These are phyloP conservation scores for Glonium stellatum DNA, from an alignment of 495 filamentous ascomycete species.

Conservation along the genomic window DNA sequence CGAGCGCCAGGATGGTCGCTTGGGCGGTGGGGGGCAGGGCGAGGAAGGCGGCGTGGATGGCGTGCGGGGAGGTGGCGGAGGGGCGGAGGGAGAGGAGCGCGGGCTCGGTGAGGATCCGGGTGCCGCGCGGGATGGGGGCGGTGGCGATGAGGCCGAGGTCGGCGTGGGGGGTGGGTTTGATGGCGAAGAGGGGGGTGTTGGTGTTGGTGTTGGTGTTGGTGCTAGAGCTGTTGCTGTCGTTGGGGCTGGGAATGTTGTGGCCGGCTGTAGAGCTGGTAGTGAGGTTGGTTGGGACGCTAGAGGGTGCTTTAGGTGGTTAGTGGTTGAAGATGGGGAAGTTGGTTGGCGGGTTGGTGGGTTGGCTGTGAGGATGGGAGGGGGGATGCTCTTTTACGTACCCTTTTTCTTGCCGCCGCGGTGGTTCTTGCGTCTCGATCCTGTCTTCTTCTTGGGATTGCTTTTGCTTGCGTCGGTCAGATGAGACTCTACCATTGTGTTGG, in stretches of 20 bases:
- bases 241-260: background rate
- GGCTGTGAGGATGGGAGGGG: background rate
- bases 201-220: no score
- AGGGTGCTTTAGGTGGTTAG: background rate
- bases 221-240: background rate
- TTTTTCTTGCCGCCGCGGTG: background rate
- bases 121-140: slow-evolving; percentile 18
- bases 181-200: slow-evolving; percentile 13
- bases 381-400: background rate
- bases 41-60: slow-evolving; percentile 13
- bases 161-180: slow-evolving; percentile 7
- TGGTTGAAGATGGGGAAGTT: background rate
- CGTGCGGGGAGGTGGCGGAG: background rate
- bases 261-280: no score
- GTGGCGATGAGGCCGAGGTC: slow-evolving; percentile 23
- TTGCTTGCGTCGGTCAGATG: background rate
- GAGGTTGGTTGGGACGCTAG: no score
- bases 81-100: slow-evolving; percentile 9
- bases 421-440: background rate
- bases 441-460: background rate
- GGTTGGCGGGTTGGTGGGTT: background rate
- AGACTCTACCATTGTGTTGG: background rate
- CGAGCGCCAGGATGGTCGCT: slow-evolving; percentile 4
- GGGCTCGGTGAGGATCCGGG: slow-evolving; percentile 20
- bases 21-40: slow-evolving; percentile 13